Evolutionary conservation across 2,329 filamentous ascomycete genomes (phyloP).

Genomic region (Sporothrix brunneoviolacea): DNA sequence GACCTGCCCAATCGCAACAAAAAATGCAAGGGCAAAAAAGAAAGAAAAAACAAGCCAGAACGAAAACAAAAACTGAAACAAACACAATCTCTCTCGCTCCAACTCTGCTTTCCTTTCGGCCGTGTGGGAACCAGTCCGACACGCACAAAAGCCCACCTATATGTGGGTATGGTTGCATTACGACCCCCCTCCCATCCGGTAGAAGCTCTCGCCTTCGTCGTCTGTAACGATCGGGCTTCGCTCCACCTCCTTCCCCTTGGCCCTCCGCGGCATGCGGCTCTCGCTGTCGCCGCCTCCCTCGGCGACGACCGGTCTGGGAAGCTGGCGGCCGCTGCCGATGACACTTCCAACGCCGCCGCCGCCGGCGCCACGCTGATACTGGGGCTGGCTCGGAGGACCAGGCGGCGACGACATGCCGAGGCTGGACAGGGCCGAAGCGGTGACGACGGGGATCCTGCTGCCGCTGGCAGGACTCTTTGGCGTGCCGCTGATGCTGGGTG

Average conservation of each 20-base stretch:
- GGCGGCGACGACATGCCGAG: constrained; percentile 5
- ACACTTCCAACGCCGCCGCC: no score
- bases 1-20: background rate
- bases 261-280: constrained; percentile 9
- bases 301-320: background rate
- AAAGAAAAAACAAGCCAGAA: background rate
- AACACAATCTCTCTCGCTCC: no score
- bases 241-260: constrained; percentile 42
- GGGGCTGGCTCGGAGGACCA: background rate
- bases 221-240: constrained; percentile 23
- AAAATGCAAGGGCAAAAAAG: no score
- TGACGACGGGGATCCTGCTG: constrained; percentile 11
- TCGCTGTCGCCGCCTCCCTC: constrained; percentile 17
- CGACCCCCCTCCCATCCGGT: background rate
- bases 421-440: background rate
- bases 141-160: no score
- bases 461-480: constrained; percentile 3
- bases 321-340: no score
- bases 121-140: no score
- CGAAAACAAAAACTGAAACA: background rate
- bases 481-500: background rate
- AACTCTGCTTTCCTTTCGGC: no score
- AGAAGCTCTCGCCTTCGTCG: constrained; percentile 21
- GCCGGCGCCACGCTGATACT: no score
- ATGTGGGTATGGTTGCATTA: background rate